Conservation (phyloP, 768 basidiomycete species). For the Auricularia heimuer region DNA sequence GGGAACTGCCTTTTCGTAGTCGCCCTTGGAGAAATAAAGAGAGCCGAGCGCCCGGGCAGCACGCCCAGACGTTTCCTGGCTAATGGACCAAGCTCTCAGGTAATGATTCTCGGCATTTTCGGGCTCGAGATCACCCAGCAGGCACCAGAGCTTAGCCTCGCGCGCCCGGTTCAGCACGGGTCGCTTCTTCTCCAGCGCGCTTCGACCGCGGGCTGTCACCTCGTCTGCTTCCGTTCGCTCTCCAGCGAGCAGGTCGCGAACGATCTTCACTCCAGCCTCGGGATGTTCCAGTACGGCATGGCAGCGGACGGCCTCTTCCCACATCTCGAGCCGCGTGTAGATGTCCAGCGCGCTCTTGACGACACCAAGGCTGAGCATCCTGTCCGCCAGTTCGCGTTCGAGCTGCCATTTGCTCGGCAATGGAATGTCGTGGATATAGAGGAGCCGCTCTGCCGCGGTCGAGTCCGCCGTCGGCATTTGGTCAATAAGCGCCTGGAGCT, state of each 20-base stretch:
- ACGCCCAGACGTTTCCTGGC: slow-evolving; percentile 69
- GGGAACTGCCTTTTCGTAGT: slow-evolving; percentile 51
- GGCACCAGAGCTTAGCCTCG: slow-evolving; percentile 89
- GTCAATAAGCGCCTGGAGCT: slow-evolving; percentile 91
- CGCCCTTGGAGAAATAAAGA: slow-evolving; percentile 50
- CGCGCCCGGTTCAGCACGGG: slow-evolving; percentile 50
- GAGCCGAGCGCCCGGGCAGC: slow-evolving; percentile 90
- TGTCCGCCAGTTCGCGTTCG: slow-evolving; percentile 78
- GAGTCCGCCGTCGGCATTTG: slow-evolving; percentile 84
- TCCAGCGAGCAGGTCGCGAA: slow-evolving; percentile 78
- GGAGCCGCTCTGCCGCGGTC: slow-evolving; percentile 66
- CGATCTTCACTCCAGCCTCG: slow-evolving; percentile 70
- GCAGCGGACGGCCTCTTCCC: slow-evolving; percentile 92
- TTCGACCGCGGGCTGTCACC: slow-evolving; percentile 51
- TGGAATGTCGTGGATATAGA: slow-evolving; percentile 69
- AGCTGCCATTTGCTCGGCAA: slow-evolving; percentile 90
- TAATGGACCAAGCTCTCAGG: slow-evolving; percentile 74
- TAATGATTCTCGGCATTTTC: slow-evolving; percentile 65
- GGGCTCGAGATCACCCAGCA: slow-evolving; percentile 85
- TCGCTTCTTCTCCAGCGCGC: slow-evolving; percentile 31
- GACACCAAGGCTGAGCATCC: slow-evolving; percentile 80
- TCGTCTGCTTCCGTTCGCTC: slow-evolving; percentile 72
- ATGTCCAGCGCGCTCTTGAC: slow-evolving; percentile 86
- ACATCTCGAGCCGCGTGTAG: slow-evolving; percentile 93
- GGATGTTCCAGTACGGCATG: slow-evolving; percentile 71